A percentile compares a stretch with the other conserved stretches of the same genome.
Evolutionary conservation across 805 yeast genomes (phyloP).

Genomic region (Hanseniaspora guilliermondii): DNA sequence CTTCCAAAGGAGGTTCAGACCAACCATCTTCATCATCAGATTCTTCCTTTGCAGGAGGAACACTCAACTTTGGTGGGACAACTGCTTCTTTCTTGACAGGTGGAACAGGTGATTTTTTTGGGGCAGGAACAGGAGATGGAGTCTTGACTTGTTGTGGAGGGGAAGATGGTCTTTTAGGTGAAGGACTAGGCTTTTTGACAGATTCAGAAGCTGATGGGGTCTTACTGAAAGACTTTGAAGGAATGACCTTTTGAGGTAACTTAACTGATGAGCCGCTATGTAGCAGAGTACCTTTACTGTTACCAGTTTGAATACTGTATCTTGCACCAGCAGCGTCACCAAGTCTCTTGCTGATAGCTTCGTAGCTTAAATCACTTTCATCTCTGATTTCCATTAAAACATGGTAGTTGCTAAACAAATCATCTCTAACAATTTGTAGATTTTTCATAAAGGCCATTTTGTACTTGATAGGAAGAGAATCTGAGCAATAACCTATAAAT

Average conservation of each 20-base stretch:
- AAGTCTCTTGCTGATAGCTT: conserved; percentile 60
- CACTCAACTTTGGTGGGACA: not conserved
- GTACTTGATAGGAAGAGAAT: conserved; percentile 72
- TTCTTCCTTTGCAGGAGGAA: not conserved
- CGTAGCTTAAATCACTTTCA: conserved; percentile 72
- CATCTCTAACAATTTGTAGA: conserved; percentile 58
- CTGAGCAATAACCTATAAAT: conserved; percentile 94
- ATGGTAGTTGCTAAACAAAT: conserved; percentile 69
- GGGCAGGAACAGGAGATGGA: conserved; percentile 10
- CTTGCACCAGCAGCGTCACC: conserved; percentile 93
- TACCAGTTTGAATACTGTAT: conserved; percentile 49
- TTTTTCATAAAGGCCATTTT: conserved; percentile 66
- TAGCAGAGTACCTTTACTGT: conserved; percentile 10
- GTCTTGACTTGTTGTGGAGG: conserved; percentile 17
- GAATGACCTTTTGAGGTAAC: conserved; percentile 5
- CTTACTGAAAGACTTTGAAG: not conserved
- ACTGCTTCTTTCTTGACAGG: conserved; percentile 16
- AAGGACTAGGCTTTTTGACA: conserved; percentile 17
- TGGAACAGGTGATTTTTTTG: not conserved
- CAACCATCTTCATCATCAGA: conserved; percentile 31
- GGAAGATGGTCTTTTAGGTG: conserved; percentile 21
- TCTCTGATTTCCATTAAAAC: conserved; percentile 96
- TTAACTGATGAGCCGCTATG: conserved; percentile 4
- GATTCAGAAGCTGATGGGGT: conserved; percentile 13
- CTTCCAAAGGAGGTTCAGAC: conserved; percentile 36